Base-by-base conservation (phyloP, 805 yeast species). In the Barnettozyma wickerhamii region DNA sequence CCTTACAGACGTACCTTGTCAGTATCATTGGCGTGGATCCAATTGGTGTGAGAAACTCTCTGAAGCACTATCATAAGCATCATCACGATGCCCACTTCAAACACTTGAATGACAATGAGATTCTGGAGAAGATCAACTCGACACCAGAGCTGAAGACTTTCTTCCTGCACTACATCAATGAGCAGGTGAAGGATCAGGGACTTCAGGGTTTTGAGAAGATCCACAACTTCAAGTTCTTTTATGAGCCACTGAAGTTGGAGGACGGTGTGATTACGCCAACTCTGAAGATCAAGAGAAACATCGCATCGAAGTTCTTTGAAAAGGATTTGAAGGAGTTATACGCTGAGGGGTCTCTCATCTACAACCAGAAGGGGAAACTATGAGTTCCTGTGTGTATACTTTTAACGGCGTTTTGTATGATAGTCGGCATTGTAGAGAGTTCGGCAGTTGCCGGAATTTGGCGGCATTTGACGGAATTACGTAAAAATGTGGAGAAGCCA, bases 191-290 rank as follows among this genome's bases (percentile, higher is more conserved):
- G 13, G 38, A 43, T 23, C 42, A 42, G 23, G 53, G 56, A 12
- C 54, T 77, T 36, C 68, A 66, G 47, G 77, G 79, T 2, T 75
- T 71, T 51, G 83, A 77, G 52, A 67, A 66, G 42, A 51, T 77
- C 23, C 72, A 71, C 51, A 77, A 77, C 47, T 44, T 74, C 33
- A 45, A 55, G 14, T 48, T 72, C 18, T 68, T 53, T 21, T 39
- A 69, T 45, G 79, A 76, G 50, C 82, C 82, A 12, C 64, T 77
- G 52, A 71, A 64, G 24, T 52, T 74, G 19, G 76, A 66, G 41
- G 71, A 72, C 41, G 73, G 73, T 31, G 67, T 71, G 4, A 55
- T 78, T 34, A 79, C 84, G 6, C 84, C 83, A 28, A 78, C 84
- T 10, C 40, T 69, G 42, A 70, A 70, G 52, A 55, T 69, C 43